Conservation (phyloP, 225 moss, liverwort and hornwort species). For the Ulota crispa region DNA sequence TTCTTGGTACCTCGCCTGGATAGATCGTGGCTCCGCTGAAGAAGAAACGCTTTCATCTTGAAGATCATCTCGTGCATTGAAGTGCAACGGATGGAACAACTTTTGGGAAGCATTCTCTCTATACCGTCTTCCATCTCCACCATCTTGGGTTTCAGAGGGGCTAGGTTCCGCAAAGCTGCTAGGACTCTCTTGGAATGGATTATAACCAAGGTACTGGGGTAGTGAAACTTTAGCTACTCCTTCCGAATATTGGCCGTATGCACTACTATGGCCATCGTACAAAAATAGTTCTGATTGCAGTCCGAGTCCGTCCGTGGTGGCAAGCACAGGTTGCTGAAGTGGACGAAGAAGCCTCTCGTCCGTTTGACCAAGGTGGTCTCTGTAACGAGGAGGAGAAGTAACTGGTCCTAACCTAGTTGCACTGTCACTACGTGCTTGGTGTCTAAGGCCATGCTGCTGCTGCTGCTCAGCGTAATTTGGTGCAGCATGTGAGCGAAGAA, state of each 20-base stretch:
- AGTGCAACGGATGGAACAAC: slow-evolving; percentile 51
- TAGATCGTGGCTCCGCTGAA: slow-evolving; percentile 44
- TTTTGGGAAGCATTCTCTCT: slow-evolving; percentile 56
- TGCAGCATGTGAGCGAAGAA: slow-evolving; percentile 50
- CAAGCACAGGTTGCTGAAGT: slow-evolving; percentile 45
- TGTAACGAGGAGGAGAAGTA: slow-evolving; percentile 85
- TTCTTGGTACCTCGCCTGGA: slow-evolving; percentile 54
- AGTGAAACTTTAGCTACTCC: slow-evolving; percentile 41
- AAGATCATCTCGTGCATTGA: slow-evolving; percentile 52
- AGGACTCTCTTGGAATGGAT: slow-evolving; percentile 77
- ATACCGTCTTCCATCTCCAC: slow-evolving; percentile 46
- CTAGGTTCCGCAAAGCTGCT: slow-evolving; percentile 45
- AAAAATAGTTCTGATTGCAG: slow-evolving; percentile 61
- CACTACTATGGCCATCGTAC: slow-evolving; percentile 49
- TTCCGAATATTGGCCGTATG: slow-evolving; percentile 54
- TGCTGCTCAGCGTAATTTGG: slow-evolving; percentile 62
- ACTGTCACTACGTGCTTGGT: slow-evolving; percentile 53
- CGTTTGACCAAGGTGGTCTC: slow-evolving; percentile 62
- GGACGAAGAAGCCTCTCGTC: slow-evolving; percentile 66
- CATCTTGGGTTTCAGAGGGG: slow-evolving; percentile 52
- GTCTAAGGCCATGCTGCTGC: slow-evolving; percentile 47
- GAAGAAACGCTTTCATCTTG: slow-evolving; percentile 52
- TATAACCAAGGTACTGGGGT: slow-evolving; percentile 67
- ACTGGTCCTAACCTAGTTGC: slow-evolving; percentile 60
- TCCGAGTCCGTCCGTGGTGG: slow-evolving; percentile 39